phyloP scores from a whole-genome alignment of 441 rosid genomes.

The Jatropha podagrica region DNA sequence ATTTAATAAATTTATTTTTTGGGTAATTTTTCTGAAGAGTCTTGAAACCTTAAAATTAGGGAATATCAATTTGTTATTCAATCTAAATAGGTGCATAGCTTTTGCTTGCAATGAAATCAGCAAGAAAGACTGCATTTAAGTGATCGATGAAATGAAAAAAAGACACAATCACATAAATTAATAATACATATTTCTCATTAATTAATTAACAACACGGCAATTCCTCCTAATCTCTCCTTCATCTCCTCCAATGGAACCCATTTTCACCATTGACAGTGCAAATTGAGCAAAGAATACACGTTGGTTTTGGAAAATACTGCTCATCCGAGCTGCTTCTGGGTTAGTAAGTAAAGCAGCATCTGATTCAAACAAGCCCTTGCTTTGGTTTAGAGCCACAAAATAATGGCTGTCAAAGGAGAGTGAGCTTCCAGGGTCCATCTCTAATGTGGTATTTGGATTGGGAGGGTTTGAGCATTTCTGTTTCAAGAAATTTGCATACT shows the following conservation, averaged over 20 bases:
- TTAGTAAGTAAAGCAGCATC: constrained; percentile 28
- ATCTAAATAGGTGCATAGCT: too few species aligned
- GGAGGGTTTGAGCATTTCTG: constrained; percentile 12
- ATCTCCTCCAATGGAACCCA: constrained; percentile 17
- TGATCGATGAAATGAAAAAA: too few species aligned
- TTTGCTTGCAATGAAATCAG: too few species aligned
- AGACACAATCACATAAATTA: too few species aligned
- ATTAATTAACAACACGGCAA: constrained; percentile 3
- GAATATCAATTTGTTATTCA: too few species aligned
- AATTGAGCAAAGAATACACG: neutral
- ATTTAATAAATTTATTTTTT: too few species aligned
- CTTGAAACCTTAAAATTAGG: too few species aligned
- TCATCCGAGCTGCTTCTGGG: constrained; percentile 6
- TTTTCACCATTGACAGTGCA: neutral
- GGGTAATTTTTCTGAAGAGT: too few species aligned
- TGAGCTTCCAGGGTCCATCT: constrained; percentile 28
- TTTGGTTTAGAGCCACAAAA: constrained; percentile 8
- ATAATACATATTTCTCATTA: too few species aligned
- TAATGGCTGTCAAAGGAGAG: constrained; percentile 23
- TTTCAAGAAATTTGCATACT: constrained; percentile 19
- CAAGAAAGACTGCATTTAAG: too few species aligned
- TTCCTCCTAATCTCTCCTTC: constrained; percentile 13
- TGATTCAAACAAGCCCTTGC: constrained; percentile 18
- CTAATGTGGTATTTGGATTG: constrained; percentile 3
- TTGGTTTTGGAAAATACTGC: constrained; percentile 1